These are phyloP conservation scores for Polysphondylium violaceum DNA, from an alignment of 78 protist species.

Conservation along the genomic window DNA sequence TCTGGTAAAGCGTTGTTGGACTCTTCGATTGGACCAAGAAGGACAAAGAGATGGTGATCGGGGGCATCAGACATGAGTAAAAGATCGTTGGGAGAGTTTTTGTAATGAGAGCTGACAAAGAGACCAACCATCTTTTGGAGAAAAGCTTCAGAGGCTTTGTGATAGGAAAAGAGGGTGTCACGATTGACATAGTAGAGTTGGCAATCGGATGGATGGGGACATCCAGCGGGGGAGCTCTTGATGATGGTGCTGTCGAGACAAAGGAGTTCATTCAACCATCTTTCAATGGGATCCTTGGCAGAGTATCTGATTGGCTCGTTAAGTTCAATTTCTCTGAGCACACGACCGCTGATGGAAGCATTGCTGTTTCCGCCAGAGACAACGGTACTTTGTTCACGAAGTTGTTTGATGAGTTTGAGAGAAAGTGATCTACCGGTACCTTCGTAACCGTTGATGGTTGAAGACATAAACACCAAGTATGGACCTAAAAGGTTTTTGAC, in stretches of 20 bases:
- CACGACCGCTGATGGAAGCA: slow-evolving; percentile 18
- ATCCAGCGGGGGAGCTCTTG: slow-evolving; percentile 9
- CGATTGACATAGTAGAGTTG: slow-evolving; percentile 97
- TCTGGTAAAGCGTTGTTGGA: slow-evolving; percentile 89
- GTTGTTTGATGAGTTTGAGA: slow-evolving; percentile 97
- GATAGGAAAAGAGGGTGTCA: slow-evolving; percentile 99
- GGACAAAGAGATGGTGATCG: slow-evolving; percentile 97
- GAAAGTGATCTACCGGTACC: slow-evolving; percentile 99
- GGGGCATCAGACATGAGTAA: slow-evolving; percentile 99
- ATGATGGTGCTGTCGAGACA: slow-evolving; percentile 93
- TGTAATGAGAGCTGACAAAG: slow-evolving; percentile 98
- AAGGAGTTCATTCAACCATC: slow-evolving; percentile 95
- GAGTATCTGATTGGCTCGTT: slow-evolving; percentile 97
- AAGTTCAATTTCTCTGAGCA: slow-evolving; percentile 92
- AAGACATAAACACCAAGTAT: slow-evolving; percentile 95
- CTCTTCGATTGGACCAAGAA: slow-evolving; percentile 93
- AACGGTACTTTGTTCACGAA: slow-evolving; percentile 84
- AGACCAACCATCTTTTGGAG: slow-evolving; percentile 96
- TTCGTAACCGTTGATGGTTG: slow-evolving; percentile 97
- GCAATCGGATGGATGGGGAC: slow-evolving; percentile 95
- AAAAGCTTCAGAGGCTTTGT: slow-evolving; percentile 95
- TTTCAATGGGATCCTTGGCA: slow-evolving; percentile 77
- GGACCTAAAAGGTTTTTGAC: slow-evolving; percentile 94
- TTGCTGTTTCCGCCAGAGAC: background rate
- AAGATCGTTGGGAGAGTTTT: slow-evolving; percentile 99